These are phyloP conservation scores for Ceratobasidium sp. DNA, from an alignment of 1,284 basidiomycete genomes.

Conservation along the genomic window DNA sequence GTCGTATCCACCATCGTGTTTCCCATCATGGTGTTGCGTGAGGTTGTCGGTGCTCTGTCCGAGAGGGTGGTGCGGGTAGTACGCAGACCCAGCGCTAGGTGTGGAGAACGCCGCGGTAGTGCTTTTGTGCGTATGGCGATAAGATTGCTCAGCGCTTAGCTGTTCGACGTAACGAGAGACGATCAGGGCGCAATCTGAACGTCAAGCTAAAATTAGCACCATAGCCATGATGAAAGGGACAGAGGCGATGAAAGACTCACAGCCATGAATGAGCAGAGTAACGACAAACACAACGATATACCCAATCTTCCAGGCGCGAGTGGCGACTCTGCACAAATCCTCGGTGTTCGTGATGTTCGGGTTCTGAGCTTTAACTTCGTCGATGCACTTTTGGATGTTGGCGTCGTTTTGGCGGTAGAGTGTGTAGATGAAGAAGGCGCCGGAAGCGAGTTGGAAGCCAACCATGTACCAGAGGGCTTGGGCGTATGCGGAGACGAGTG, in stretches of 20 bases:
- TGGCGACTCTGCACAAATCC: slow-evolving; percentile 63
- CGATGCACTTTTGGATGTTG: slow-evolving; percentile 8
- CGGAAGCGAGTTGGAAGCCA: slow-evolving; percentile 52
- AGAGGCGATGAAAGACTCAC: slow-evolving; percentile 60
- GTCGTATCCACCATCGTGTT: slow-evolving; percentile 16
- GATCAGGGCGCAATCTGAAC: slow-evolving; percentile 70
- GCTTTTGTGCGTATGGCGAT: slow-evolving; percentile 22
- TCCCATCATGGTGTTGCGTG: slow-evolving; percentile 17
- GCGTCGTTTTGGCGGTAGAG: slow-evolving; percentile 63
- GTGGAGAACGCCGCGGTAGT: background rate
- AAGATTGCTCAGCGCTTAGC: slow-evolving; percentile 63
- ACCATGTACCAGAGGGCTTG: slow-evolving; percentile 67
- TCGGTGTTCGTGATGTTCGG: slow-evolving; percentile 50
- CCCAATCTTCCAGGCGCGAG: slow-evolving; percentile 57
- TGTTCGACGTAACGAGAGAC: slow-evolving; percentile 72
- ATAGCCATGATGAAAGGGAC: slow-evolving; percentile 52
- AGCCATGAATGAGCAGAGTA: slow-evolving; percentile 29
- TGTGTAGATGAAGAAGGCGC: slow-evolving; percentile 67
- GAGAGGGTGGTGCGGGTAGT: slow-evolving; percentile 39
- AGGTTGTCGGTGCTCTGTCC: slow-evolving; percentile 21
- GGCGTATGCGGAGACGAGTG: slow-evolving; percentile 69
- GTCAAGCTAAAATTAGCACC: slow-evolving; percentile 45
- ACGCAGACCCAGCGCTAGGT: slow-evolving; percentile 12
- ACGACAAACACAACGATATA: slow-evolving; percentile 62
- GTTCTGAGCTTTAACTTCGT: slow-evolving; percentile 30